Evolutionary conservation across 2,329 filamentous ascomycete species (phyloP), one percentile per base, ranked within the genome.

Genomic region (Nectriaceae sp.): DNA sequence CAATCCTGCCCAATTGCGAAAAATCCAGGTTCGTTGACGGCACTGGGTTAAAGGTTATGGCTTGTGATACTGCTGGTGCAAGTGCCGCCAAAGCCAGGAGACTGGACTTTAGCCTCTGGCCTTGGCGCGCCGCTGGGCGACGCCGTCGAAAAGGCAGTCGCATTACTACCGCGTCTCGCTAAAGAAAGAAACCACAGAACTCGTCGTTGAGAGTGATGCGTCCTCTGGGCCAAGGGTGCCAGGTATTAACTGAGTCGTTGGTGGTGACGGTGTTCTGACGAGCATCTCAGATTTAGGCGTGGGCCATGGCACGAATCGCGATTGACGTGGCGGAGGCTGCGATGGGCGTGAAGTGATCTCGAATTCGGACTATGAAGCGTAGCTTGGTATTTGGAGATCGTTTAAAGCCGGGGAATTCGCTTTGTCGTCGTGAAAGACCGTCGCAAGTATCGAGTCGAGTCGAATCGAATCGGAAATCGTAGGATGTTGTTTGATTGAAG

Each of bases 21-120:
- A 96, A 79, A 65, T 96, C 88, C 65, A 99, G 82, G 62, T 92
- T 85, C 47, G 88, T 76, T 13, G 83, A 75, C 3, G 89, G 83
- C 33, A 83, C 78, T 13, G 82, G 68, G 39, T 75, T 80, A 67
- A 89, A 87, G 22, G 74, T 77, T 52, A 85, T 70, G 33, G 81
- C 82, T 20, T 70, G 64, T 38, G 75, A 70, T 39, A 78, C 50
- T 10, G 71, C 70, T 26, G 70, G 62, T 18, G 73, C 68, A 60
- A 77, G 49, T 42, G 69, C 66, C 59, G 70, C 59, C 50, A 80
- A 54, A 42, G 70, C 65, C 47, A 77, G 55, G 53, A 77, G 55
- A 60, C 66, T 53, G 36, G 58, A 53, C 35, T 48, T 50, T 39
- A 63, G 49, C n/a, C 51, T 59, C 47, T 62, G 63, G 44, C 60